Percentiles rank a stretch among this genome's conserved stretches.
These are phyloP conservation scores for Globisporangium paddicum DNA, from an alignment of 352 stramenopile genomes.

Conservation along the genomic window DNA sequence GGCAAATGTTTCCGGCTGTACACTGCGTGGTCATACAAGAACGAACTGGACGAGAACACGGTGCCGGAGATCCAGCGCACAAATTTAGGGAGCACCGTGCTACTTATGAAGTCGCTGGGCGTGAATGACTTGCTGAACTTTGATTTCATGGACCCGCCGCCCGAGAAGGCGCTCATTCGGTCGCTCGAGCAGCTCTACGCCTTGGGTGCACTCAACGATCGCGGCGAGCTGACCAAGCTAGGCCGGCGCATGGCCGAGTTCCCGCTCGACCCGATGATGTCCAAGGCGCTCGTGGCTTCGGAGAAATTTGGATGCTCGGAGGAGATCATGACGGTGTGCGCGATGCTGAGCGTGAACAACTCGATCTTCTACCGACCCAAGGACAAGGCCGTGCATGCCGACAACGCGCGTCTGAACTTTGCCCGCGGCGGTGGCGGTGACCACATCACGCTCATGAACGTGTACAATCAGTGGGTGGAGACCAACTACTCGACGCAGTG, in stretches of 20 bases:
- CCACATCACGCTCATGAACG: constrained; percentile 95
- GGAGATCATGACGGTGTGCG: constrained; percentile 96
- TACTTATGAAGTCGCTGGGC: constrained; percentile 98
- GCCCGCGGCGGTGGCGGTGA: constrained; percentile 95
- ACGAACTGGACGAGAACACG: constrained; percentile 98
- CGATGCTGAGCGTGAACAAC: constrained; percentile 98
- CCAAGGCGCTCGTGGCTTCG: constrained; percentile 89
- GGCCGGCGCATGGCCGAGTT: constrained; percentile 96
- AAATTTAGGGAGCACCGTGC: constrained; percentile 97
- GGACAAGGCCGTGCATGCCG: constrained; percentile 97
- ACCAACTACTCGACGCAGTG: constrained; percentile 97
- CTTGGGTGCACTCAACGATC: constrained; percentile 98
- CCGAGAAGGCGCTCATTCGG: constrained; percentile 97
- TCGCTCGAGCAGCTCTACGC: constrained; percentile 98
- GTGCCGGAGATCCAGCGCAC: constrained; percentile 97
- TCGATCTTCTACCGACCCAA: constrained; percentile 99
- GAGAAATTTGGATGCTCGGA: constrained; percentile 91
- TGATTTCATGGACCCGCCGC: constrained; percentile 99
- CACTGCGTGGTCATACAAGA: constrained; percentile 98
- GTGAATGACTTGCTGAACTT: constrained; percentile 99
- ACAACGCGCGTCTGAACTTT: constrained; percentile 99
- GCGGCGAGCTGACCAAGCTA: constrained; percentile 97
- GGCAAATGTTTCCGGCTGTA: constrained; percentile 99
- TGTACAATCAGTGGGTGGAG: constrained; percentile 98
- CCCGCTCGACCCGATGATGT: constrained; percentile 93